phyloP scores from a whole-genome alignment of 306 rosid genomes.

The Argentina anserina region DNA sequence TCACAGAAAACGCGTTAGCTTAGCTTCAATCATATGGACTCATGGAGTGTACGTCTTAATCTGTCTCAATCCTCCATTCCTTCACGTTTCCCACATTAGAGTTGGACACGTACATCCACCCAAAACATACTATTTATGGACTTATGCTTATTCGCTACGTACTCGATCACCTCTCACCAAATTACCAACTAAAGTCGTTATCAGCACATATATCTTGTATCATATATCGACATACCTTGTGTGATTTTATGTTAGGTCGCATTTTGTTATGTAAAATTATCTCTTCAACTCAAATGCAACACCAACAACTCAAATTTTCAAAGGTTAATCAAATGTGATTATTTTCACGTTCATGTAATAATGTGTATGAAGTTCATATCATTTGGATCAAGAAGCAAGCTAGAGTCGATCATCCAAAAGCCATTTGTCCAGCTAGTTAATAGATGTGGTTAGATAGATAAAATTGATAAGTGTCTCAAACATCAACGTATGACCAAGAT shows the following conservation, averaged over 20 bases:
- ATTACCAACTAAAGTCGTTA: background rate
- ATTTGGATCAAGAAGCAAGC: too few relatives aligned
- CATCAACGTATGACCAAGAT: too few relatives aligned
- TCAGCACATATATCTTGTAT: background rate
- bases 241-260: too few relatives aligned
- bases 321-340: too few relatives aligned
- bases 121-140: background rate
- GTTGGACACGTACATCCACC: background rate
- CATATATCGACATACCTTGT: background rate
- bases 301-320: too few relatives aligned
- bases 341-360: too few relatives aligned
- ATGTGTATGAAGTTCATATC: too few relatives aligned
- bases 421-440: too few relatives aligned
- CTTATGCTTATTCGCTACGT: background rate
- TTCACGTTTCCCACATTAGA: constrained; percentile 3
- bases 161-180: background rate
- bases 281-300: too few relatives aligned
- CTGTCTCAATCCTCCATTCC: background rate
- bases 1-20: constrained; percentile 16
- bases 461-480: background rate
- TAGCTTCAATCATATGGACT: background rate
- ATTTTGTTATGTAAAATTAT: too few relatives aligned
- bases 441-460: background rate
- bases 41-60: background rate
- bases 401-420: too few relatives aligned